A percentile compares a stretch with the other conserved stretches of the same genome.
phyloP scores from a whole-genome alignment of 495 filamentous ascomycete genomes.

The Halenospora varia region DNA sequence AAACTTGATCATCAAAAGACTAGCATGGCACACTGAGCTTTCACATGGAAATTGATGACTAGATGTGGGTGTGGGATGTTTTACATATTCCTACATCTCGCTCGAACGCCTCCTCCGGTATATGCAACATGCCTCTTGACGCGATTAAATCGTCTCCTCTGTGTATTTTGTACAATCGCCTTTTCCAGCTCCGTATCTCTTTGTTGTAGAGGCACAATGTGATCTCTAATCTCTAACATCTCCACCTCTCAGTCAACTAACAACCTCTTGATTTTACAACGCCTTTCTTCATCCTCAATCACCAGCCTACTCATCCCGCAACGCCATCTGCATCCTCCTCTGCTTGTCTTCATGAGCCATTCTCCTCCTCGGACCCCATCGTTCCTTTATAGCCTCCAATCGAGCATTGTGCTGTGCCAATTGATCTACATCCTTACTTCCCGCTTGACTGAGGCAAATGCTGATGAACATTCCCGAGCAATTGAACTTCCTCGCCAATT shows the following conservation, averaged over 20 bases:
- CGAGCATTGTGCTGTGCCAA: conserved; percentile 33
- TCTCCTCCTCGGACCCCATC: conserved; percentile 69
- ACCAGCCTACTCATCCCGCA: conserved; percentile 35
- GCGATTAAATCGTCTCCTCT: conserved; percentile 6
- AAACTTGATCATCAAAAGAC: no score
- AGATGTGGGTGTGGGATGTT: conserved; percentile 1
- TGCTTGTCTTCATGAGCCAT: conserved; percentile 70
- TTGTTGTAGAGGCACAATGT: neutral
- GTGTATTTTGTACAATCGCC: conserved; percentile 1
- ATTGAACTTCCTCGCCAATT: conserved; percentile 69
- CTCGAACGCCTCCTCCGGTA: conserved; percentile 4
- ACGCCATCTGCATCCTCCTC: conserved; percentile 59
- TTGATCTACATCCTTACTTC: conserved; percentile 30
- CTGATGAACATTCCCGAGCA: conserved; percentile 74
- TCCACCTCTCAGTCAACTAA: no score
- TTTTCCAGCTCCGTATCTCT: neutral
- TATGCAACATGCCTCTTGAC: conserved; percentile 5
- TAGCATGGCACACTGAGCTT: no score
- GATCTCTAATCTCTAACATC: neutral
- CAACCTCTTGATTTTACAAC: neutral
- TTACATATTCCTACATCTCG: conserved; percentile 22
- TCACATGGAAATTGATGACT: no score
- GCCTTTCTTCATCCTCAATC: neutral
- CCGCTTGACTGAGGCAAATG: conserved; percentile 36
- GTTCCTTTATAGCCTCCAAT: conserved; percentile 57